Percentiles rank a stretch among this genome's conserved stretches.
Evolutionary conservation across 208 protist genomes (phyloP).

Genomic region (Crithidia bombi): DNA sequence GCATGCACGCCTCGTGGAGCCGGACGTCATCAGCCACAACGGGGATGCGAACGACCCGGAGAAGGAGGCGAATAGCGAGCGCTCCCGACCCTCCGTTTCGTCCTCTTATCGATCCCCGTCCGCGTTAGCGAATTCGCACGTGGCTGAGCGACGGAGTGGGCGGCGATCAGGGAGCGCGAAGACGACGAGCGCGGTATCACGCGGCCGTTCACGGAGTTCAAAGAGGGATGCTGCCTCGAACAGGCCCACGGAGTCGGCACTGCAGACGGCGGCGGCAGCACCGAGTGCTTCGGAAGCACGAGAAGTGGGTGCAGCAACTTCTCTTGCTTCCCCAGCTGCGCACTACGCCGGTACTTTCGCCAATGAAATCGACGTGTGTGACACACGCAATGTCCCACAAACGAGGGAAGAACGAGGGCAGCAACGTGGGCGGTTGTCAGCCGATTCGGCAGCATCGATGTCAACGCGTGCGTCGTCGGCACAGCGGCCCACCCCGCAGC

Average conservation of each 20-base stretch:
- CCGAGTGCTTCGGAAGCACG: too few relatives aligned
- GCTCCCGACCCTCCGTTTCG: neutral
- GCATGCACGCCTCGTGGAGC: neutral
- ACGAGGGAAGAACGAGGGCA: neutral
- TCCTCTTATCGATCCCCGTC: neutral
- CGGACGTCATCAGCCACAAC: neutral
- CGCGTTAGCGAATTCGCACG: neutral
- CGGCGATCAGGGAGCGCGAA: neutral
- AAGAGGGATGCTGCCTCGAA: neutral
- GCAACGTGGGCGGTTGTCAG: neutral
- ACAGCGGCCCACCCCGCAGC: constrained; percentile 18
- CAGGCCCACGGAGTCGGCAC: neutral
- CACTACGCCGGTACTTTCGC: neutral
- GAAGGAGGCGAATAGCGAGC: neutral
- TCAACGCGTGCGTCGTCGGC: neutral
- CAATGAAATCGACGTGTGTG: neutral
- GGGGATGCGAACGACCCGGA: neutral
- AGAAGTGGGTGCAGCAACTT: too few relatives aligned
- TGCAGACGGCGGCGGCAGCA: neutral
- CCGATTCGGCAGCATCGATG: neutral
- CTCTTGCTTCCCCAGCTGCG: too few relatives aligned
- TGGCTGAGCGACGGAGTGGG: neutral
- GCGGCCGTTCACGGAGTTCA: constrained; percentile 4
- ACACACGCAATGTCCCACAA: neutral
- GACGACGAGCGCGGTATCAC: neutral